Evolutionary conservation across 352 stramenopile genomes (phyloP).

Genomic region (Phytophthora palmivora): DNA sequence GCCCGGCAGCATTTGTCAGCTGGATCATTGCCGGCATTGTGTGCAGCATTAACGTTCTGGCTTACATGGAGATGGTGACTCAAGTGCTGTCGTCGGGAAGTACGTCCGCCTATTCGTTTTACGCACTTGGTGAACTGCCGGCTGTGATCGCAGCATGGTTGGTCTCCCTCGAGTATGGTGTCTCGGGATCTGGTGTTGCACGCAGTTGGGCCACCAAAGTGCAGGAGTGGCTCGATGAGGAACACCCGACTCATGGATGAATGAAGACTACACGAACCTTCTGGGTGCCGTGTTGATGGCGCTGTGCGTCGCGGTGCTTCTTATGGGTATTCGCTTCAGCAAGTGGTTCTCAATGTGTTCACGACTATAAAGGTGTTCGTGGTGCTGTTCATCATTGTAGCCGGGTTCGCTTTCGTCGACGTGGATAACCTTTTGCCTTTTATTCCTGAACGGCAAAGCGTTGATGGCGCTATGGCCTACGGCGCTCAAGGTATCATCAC

Average conservation of each 20-base stretch:
- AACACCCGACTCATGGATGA: constrained; percentile 60
- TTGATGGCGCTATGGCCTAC: constrained; percentile 37
- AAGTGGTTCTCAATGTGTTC: constrained; percentile 91
- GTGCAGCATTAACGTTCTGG: constrained; percentile 82
- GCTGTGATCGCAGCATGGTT: constrained; percentile 89
- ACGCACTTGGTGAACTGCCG: constrained; percentile 92
- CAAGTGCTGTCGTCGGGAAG: constrained; percentile 89
- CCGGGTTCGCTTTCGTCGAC: constrained; percentile 85
- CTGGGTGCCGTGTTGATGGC: constrained; percentile 74
- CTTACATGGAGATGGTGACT: constrained; percentile 91
- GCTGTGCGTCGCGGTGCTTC: constrained; percentile 73
- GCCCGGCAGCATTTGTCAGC: constrained; percentile 81
- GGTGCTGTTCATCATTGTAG: constrained; percentile 93
- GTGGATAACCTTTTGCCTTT: constrained; percentile 87
- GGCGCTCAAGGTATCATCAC: constrained; percentile 73
- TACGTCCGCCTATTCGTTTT: constrained; percentile 94
- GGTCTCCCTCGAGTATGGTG: constrained; percentile 93
- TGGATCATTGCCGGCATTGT: constrained; percentile 86
- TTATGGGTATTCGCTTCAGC: constrained; percentile 87
- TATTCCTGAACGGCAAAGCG: constrained; percentile 50
- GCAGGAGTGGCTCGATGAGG: constrained; percentile 62
- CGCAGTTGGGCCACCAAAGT: constrained; percentile 94
- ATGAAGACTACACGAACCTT: constrained; percentile 65
- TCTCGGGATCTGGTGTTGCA: constrained; percentile 91
- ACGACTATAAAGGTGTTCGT: constrained; percentile 84